These are phyloP conservation scores for Salvia splendens DNA, from an alignment of 257 asterid species.

Conservation along the genomic window DNA sequence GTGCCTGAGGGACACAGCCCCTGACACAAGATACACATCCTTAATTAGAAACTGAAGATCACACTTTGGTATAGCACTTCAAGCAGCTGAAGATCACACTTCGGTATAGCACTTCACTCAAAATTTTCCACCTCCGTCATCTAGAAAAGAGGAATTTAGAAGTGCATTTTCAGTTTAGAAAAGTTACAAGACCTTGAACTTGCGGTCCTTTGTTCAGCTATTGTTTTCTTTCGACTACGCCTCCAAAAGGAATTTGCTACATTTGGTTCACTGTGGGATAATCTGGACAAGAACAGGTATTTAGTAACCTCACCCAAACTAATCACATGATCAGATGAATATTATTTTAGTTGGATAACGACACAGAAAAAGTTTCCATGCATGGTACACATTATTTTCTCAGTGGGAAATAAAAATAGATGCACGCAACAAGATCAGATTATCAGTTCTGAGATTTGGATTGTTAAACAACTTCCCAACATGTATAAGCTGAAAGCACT, in stretches of 20 bases:
- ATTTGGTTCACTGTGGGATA: constrained; percentile 71
- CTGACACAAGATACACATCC: constrained; percentile 22
- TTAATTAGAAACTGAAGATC: constrained; percentile 18
- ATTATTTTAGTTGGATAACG: constrained; percentile 9
- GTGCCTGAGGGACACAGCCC: not conserved
- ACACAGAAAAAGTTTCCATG: not conserved
- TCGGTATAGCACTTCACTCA: constrained; percentile 24
- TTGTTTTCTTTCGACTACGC: constrained; percentile 64
- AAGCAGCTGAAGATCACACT: constrained; percentile 23
- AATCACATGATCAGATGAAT: constrained; percentile 6
- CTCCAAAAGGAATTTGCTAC: constrained; percentile 72
- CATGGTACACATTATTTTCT: constrained; percentile 12
- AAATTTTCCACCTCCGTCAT: constrained; percentile 13
- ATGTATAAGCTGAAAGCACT: constrained; percentile 34
- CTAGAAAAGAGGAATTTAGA: not conserved
- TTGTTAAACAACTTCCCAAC: constrained; percentile 13
- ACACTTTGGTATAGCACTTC: too few species aligned
- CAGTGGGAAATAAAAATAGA: not conserved
- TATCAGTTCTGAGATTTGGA: not conserved
- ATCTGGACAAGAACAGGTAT: constrained; percentile 48
- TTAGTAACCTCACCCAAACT: constrained; percentile 28
- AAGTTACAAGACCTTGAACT: constrained; percentile 60
- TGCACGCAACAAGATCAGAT: constrained; percentile 26
- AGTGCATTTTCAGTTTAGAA: constrained; percentile 9
- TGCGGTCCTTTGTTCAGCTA: constrained; percentile 68